Evolutionary conservation across 352 stramenopile species (phyloP), one percentile per base, ranked within the genome.

Genomic region (Phytophthora hybrid): DNA sequence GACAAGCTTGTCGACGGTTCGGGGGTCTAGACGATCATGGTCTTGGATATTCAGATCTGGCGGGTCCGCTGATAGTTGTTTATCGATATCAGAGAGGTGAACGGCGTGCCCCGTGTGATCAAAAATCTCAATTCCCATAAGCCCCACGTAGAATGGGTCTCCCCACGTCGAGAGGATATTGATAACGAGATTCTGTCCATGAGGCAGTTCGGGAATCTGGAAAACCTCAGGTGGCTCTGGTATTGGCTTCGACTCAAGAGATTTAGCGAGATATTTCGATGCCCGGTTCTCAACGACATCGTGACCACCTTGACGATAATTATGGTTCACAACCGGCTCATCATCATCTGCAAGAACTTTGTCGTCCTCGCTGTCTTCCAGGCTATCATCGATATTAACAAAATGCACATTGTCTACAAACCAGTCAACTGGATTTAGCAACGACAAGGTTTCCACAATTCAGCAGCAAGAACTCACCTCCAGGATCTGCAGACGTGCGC

Each of bases 121-220:
- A 63, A 97, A 98, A 26, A 97, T 55, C 59, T 98, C 93, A 23
- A 98, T 81, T 13, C 93, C 93, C 78, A 93, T 97, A 23, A 98
- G 82, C 0, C 93, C 93, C 2, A 98, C 87, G 69, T 98, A 98
- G 72, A 97, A 94, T 5, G 90, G 87, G 76, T 98, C 93, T 9
- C 93, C 93, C 90, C 91, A 97, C 8, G 93, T 98, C 4, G 82
- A 92, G 26, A 97, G 58, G 16, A 97, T 93, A 54, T 96, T 91
- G 32, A 97, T 73, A n/a, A 89, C 80, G 23, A 98, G 81, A 21
- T 83, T 80, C 46, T 91, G 78, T 2, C 90, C 90, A 19, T 69
- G 78, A 19, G 90, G 90, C 9, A 97, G 75, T 60, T 89, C 84
- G 0, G 89, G 91, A 55, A 97, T 95, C 8, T 80, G 70, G 52